Percentiles rank a stretch among this genome's conserved stretches.
Evolutionary conservation across 78 protist genomes (phyloP).

Genomic region (Dictyostelium citrinum): DNA sequence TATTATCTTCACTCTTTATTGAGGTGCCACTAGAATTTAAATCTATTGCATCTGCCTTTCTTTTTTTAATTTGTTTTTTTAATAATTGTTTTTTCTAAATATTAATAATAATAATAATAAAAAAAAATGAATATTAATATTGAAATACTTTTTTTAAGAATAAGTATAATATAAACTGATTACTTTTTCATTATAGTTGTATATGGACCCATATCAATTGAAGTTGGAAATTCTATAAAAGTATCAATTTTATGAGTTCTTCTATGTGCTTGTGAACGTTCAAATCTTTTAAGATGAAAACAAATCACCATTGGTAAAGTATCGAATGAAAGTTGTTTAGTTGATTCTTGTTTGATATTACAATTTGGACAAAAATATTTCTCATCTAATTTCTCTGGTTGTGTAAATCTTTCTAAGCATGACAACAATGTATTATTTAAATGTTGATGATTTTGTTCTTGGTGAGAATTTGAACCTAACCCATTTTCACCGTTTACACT

Average conservation of each 20-base stretch:
- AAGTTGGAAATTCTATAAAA: constrained; percentile 62
- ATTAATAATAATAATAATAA: neutral
- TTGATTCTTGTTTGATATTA: constrained; percentile 66
- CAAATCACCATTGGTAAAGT: constrained; percentile 73
- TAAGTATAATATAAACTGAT: neutral
- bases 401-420: constrained; percentile 80
- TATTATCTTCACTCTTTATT: neutral
- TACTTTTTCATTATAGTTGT: constrained; percentile 32
- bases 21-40: neutral
- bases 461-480: neutral
- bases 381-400: constrained; percentile 77
- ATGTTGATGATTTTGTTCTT: neutral
- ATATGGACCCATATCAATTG: constrained; percentile 57
- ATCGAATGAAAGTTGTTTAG: constrained; percentile 69
- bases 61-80: neutral
- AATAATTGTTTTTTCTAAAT: neutral
- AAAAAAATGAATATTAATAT: neutral
- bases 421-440: constrained; percentile 9
- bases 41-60: neutral
- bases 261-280: constrained; percentile 46
- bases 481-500: neutral
- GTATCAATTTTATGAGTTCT: constrained; percentile 77
- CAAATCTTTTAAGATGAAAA: constrained; percentile 72
- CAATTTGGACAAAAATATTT: constrained; percentile 63
- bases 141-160: no score